Base-by-base conservation (phyloP, 2,329 filamentous ascomycete genomes). In the Trichoderma sp. region DNA sequence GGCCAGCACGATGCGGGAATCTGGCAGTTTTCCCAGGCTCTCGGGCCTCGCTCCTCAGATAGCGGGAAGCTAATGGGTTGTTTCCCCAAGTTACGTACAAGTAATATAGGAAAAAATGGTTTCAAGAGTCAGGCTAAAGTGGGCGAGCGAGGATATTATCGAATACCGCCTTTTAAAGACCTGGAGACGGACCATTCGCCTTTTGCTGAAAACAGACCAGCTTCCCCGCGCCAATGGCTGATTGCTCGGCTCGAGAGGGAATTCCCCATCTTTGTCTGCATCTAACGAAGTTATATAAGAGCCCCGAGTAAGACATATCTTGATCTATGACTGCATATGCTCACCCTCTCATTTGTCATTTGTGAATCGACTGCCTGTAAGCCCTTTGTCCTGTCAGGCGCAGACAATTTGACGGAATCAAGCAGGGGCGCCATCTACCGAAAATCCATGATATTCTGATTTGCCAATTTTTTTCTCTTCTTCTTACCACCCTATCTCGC, bases 161-260 rank as follows among this genome's bases (percentile, higher is more conserved):
- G 37, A 68, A 68, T 59, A 68, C 66, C 66, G 66, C 66, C 66
- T 68, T 68, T 68, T 34, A 43, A 59, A 68, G n/a, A 51, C 34
- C 37, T 56, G 59, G 59, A 46, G 51, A 68, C 52, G 52, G 34
- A 39, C 46, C 34, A 56, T 51, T 64, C n/a, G 51, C 37, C 24
- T 64, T 43, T 39, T 28, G 52, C 49, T 51, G 59, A 39, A 58
- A 68, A 51, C 16, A 60, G 66, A 63, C 66, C 66, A 63, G 66
- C 66, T 68, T 68, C 66, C 66, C 66, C 66, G 66, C 66, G 66
- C 51, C 59, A 28, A 68, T 67, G 49, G 11, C 52, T 60, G 43
- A 54, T 60, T 67, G 65, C 55, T 60, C 65, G 65, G 30, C 37
- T 67, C 32, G 32, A 59, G 43, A 60, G 56, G 55, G 21, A n/a